Evolutionary conservation across 768 basidiomycete genomes (phyloP).

Genomic region (Boletus vinaceobasis): DNA sequence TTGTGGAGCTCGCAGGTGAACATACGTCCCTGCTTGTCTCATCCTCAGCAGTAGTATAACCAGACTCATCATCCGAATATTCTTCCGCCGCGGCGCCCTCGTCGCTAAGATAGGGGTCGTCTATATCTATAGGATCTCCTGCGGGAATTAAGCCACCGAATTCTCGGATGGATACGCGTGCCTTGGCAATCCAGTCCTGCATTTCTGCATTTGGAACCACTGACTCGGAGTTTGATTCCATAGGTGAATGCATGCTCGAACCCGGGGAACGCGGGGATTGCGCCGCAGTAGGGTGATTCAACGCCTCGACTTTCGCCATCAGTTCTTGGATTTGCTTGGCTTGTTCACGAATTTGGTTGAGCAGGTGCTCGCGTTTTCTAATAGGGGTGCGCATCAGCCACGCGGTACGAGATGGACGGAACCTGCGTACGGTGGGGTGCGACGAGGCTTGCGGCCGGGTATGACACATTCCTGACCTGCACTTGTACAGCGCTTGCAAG

Average conservation of each 20-base stretch:
- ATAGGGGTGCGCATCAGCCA: not conserved
- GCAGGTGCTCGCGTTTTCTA: slow-evolving; percentile 79
- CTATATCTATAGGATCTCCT: slow-evolving; percentile 54
- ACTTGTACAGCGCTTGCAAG: slow-evolving; percentile 70
- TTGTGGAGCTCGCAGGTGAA: slow-evolving; percentile 32
- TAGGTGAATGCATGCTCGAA: slow-evolving; percentile 27
- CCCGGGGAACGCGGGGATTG: slow-evolving; percentile 37
- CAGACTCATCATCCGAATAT: slow-evolving; percentile 36
- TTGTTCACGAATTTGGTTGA: slow-evolving; percentile 72
- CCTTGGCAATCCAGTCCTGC: slow-evolving; percentile 75
- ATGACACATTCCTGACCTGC: slow-evolving; percentile 73
- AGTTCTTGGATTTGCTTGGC: slow-evolving; percentile 68
- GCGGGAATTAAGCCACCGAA: slow-evolving; percentile 66
- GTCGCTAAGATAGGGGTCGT: slow-evolving; percentile 33
- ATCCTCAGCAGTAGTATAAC: slow-evolving; percentile 24
- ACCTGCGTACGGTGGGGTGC: slow-evolving; percentile 66
- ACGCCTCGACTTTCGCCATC: slow-evolving; percentile 62
- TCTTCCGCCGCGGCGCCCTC: slow-evolving; percentile 35
- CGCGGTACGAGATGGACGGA: not conserved
- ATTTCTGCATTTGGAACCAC: slow-evolving; percentile 51
- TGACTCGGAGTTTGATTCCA: slow-evolving; percentile 23
- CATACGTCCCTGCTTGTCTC: slow-evolving; percentile 20
- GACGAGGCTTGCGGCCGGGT: slow-evolving; percentile 80
- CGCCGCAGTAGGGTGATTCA: slow-evolving; percentile 30
- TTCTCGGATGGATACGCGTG: slow-evolving; percentile 62